phyloP scores from a whole-genome alignment of 1,284 basidiomycete genomes.

The Peniophora sp. region DNA sequence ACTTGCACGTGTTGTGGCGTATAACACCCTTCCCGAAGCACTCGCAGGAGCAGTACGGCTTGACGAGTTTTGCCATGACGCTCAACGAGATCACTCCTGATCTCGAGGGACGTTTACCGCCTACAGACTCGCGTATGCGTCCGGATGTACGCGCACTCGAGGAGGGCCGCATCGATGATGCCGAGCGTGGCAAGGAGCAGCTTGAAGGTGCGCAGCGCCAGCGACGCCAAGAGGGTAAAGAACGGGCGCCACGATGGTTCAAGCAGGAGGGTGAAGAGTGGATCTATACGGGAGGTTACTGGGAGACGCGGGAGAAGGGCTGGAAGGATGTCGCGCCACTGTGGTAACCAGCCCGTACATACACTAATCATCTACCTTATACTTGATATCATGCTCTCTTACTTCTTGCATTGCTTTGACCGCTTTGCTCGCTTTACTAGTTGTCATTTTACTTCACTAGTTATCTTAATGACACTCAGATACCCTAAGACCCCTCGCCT shows the following conservation, averaged over 20 bases:
- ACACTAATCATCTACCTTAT: conserved; percentile 1
- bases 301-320: conserved; percentile 60
- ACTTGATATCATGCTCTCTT: not conserved
- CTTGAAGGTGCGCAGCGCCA: conserved; percentile 74
- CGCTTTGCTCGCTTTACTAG: too few species aligned
- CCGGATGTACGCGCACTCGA: conserved; percentile 87
- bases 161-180: conserved; percentile 68
- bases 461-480: too few species aligned
- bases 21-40: conserved; percentile 68
- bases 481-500: too few species aligned
- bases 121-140: conserved; percentile 80
- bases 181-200: conserved; percentile 69
- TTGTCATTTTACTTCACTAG: too few species aligned
- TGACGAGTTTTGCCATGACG: conserved; percentile 72
- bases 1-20: conserved; percentile 72
- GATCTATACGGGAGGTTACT: conserved; percentile 74
- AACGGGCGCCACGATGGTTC: conserved; percentile 66
- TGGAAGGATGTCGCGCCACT: conserved; percentile 56
- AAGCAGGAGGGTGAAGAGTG: conserved; percentile 64
- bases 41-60: conserved; percentile 72
- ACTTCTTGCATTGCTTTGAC: not conserved
- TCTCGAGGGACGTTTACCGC: conserved; percentile 60
- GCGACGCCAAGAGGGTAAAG: conserved; percentile 48
- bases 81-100: conserved; percentile 78
- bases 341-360: conserved; percentile 40